Evolutionary conservation across 495 filamentous ascomycete genomes (phyloP).

Genomic region (Neurospora sp.): DNA sequence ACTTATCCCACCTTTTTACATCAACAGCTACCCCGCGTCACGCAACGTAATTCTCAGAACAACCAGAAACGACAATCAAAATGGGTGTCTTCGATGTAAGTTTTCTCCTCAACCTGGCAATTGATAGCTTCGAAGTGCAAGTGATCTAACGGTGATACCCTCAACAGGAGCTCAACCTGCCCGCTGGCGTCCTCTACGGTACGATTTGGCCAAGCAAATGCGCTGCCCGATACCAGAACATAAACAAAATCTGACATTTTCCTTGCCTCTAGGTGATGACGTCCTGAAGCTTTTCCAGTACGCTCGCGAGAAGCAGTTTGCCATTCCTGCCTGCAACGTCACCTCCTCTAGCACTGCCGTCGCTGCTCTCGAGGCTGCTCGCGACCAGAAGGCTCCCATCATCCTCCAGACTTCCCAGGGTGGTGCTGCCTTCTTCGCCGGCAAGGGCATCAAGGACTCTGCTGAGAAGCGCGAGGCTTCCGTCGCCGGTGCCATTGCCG

Average conservation of each 20-base stretch:
- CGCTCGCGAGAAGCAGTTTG: conserved; percentile 72
- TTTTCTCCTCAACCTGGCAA: not conserved
- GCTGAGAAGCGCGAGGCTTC: conserved; percentile 67
- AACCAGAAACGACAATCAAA: not conserved
- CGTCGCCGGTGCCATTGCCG: conserved; percentile 78
- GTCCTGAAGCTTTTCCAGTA: conserved; percentile 79
- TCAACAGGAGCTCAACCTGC: conserved; percentile 2
- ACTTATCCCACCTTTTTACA: not conserved
- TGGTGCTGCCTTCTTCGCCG: conserved; percentile 88
- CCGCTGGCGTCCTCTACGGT: conserved; percentile 8
- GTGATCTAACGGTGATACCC: not conserved
- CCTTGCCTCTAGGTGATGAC: conserved; percentile 53
- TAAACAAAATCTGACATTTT: not conserved
- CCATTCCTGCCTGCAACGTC: conserved; percentile 79
- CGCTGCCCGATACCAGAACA: conserved; percentile 3
- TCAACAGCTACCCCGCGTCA: not conserved
- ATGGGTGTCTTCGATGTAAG: conserved; percentile 9
- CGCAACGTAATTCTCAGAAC: not conserved
- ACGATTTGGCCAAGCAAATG: not conserved
- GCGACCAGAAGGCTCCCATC: conserved; percentile 78
- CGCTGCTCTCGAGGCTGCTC: conserved; percentile 83
- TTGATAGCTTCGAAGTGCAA: not conserved
- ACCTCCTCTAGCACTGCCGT: conserved; percentile 88
- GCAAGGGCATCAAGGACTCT: conserved; percentile 82
- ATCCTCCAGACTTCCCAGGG: conserved; percentile 89